phyloP scores from a whole-genome alignment of 2,329 filamentous ascomycete genomes.

The Trichophyton benhamiae region DNA sequence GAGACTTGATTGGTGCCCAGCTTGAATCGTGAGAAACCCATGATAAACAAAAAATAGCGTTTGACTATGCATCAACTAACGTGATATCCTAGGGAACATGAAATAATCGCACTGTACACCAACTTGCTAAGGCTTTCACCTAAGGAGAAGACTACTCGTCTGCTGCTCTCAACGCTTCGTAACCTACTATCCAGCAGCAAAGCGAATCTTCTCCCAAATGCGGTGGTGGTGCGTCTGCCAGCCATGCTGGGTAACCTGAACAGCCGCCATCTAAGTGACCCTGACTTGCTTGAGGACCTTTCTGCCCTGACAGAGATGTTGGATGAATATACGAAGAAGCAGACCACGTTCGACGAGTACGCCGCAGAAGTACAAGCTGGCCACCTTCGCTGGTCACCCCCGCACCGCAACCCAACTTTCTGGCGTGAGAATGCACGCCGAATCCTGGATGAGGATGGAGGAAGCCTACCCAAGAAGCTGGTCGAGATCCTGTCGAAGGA shows the following conservation, averaged over 20 bases:
- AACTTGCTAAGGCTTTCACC: slow-evolving; percentile 82
- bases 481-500: slow-evolving; percentile 74
- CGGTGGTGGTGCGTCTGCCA: slow-evolving; percentile 73
- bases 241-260: slow-evolving; percentile 46
- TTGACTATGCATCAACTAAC: slow-evolving; percentile 13
- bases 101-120: slow-evolving; percentile 83
- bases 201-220: slow-evolving; percentile 60
- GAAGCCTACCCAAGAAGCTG: slow-evolving; percentile 63
- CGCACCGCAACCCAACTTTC: slow-evolving; percentile 74
- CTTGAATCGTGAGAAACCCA: slow-evolving; percentile 59
- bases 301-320: slow-evolving; percentile 50
- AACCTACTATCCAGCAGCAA: slow-evolving; percentile 70
- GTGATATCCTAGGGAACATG: slow-evolving; percentile 59
- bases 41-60: background rate
- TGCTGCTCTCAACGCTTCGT: slow-evolving; percentile 76
- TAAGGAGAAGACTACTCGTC: slow-evolving; percentile 93
- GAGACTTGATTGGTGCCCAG: slow-evolving; percentile 56
- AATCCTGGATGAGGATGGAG: slow-evolving; percentile 73
- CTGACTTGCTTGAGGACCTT: slow-evolving; percentile 39
- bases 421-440: slow-evolving; percentile 84
- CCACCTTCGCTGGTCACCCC: slow-evolving; percentile 84
- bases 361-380: slow-evolving; percentile 74
- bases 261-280: slow-evolving; percentile 39
- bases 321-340: slow-evolving; percentile 67
- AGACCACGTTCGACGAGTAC: slow-evolving; percentile 56